These are phyloP conservation scores for Pestalotiopsis sp. DNA, from an alignment of 2,329 filamentous ascomycete genomes.

Conservation along the genomic window DNA sequence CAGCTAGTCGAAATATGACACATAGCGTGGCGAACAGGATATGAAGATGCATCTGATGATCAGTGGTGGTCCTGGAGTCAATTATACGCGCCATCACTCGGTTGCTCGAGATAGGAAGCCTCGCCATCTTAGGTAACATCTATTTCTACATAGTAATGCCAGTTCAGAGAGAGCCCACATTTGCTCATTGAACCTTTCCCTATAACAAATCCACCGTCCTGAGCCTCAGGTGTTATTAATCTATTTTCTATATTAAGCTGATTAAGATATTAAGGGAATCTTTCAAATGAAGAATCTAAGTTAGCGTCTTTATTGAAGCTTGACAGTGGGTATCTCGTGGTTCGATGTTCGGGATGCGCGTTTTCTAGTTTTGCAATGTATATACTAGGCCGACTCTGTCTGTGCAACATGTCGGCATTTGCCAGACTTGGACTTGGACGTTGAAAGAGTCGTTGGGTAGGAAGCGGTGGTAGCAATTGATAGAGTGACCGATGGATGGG, in stretches of 20 bases:
- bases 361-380: background rate
- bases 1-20: no score
- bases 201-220: background rate
- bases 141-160: background rate
- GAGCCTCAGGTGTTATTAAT: background rate
- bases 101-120: no score
- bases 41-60: no score
- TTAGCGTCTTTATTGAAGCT: background rate
- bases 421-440: background rate
- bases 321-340: no score
- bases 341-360: no score
- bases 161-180: background rate
- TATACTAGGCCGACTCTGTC: background rate
- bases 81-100: no score
- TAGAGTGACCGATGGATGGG: background rate
- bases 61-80: no score
- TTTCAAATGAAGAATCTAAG: background rate
- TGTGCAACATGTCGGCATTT: conserved; percentile 1
- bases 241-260: background rate
- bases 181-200: background rate
- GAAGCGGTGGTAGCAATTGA: background rate
- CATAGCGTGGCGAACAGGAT: no score
- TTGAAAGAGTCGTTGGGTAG: background rate
- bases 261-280: background rate
- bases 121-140: background rate